Conservation (phyloP, 495 filamentous ascomycete genomes). For the Lepidopterella palustris region DNA sequence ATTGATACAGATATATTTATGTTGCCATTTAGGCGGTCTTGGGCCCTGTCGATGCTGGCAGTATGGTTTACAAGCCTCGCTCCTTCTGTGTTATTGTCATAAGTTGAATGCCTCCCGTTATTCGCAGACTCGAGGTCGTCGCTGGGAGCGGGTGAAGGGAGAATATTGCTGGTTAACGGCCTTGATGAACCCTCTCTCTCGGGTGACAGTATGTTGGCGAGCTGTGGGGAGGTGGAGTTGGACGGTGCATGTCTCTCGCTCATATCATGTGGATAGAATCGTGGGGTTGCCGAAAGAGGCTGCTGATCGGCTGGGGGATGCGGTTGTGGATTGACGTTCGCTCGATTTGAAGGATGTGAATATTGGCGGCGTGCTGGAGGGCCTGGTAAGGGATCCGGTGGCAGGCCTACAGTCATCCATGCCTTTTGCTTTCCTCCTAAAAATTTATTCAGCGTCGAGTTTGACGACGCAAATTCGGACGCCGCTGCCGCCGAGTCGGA, state of each 20-base stretch:
- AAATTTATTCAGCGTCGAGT: neutral
- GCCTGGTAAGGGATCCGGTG: neutral
- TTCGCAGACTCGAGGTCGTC: constrained; percentile 7
- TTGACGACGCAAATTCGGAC: no score
- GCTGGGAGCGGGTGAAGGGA: constrained; percentile 24
- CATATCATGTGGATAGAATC: neutral
- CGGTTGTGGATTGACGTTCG: neutral
- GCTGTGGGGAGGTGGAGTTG: constrained; percentile 26
- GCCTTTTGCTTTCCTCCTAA: neutral
- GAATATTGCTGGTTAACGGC: constrained; percentile 3
- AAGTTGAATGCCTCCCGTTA: neutral
- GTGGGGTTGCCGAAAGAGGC: neutral
- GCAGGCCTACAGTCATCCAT: no score
- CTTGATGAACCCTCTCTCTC: neutral
- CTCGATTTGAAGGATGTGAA: neutral
- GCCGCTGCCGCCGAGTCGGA: neutral
- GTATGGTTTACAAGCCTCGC: neutral
- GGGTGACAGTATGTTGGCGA: constrained; percentile 17
- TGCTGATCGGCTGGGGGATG: neutral
- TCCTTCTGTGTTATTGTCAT: neutral
- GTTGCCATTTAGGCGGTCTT: neutral
- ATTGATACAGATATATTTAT: neutral
- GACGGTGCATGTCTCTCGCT: constrained; percentile 17
- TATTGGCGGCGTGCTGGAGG: neutral
- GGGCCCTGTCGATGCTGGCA: neutral